These are phyloP conservation scores for Roridomyces roridus DNA, from an alignment of 768 basidiomycete species.

Conservation along the genomic window DNA sequence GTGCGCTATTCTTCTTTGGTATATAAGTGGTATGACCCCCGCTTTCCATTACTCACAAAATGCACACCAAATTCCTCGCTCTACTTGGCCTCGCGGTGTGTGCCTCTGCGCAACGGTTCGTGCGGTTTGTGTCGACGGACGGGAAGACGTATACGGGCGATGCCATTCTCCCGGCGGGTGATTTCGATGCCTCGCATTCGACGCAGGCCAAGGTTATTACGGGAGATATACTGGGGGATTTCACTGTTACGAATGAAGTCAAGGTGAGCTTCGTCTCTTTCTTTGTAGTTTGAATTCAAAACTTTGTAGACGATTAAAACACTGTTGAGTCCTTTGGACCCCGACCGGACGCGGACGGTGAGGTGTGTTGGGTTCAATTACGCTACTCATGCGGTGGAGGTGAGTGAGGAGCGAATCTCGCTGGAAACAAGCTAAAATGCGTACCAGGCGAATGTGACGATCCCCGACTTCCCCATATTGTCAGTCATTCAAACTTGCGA, in stretches of 20 bases:
- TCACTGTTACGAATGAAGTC: conserved; percentile 40
- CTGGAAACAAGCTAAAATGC: too few relatives aligned
- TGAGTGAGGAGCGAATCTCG: too few relatives aligned
- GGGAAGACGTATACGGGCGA: conserved; percentile 45
- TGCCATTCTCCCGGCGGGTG: conserved; percentile 38
- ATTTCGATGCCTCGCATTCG: conserved; percentile 40
- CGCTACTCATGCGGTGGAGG: conserved; percentile 31
- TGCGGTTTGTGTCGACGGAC: conserved; percentile 46
- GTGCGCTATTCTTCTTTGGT: not conserved
- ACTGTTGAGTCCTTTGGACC: conserved; percentile 41
- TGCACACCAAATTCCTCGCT: conserved; percentile 22
- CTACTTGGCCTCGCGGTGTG: conserved; percentile 25
- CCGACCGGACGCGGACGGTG: conserved; percentile 40
- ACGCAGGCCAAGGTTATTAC: conserved; percentile 38
- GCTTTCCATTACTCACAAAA: not conserved
- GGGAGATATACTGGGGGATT: conserved; percentile 44
- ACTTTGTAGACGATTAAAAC: conserved; percentile 35
- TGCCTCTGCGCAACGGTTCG: conserved; percentile 40
- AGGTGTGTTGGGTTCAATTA: conserved; percentile 38
- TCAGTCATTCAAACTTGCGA: not conserved
- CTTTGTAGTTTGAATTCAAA: not conserved
- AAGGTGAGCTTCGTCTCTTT: conserved; percentile 30
- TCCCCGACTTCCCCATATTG: conserved; percentile 25
- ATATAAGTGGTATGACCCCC: not conserved
- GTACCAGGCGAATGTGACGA: conserved; percentile 29